Conservation (phyloP, 106 monocot genomes). For the Gastrodia elata region DNA sequence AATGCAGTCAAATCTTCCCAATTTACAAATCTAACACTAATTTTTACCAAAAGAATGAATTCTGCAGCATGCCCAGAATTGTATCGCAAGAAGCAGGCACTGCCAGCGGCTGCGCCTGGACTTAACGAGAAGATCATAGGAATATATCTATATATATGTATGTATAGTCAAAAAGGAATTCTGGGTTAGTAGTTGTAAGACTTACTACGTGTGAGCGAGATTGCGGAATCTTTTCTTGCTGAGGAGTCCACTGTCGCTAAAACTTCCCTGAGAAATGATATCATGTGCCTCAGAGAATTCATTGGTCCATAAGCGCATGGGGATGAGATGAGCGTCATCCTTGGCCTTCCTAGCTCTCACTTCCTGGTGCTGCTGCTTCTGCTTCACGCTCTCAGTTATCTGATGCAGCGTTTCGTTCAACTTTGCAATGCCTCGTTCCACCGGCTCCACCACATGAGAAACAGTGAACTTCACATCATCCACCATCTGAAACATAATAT, state of each 20-base stretch:
- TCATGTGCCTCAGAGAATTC: slow-evolving; percentile 62
- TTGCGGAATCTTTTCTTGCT: slow-evolving; percentile 25
- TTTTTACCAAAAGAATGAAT: too few relatives aligned
- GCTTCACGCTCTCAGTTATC: slow-evolving; percentile 83
- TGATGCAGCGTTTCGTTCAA: slow-evolving; percentile 76
- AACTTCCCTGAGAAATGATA: slow-evolving; percentile 49
- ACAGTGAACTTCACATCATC: slow-evolving; percentile 94
- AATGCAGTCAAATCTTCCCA: slow-evolving; percentile 11
- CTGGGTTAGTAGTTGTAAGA: slow-evolving; percentile 6
- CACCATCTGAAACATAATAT: slow-evolving; percentile 40
- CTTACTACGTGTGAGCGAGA: slow-evolving; percentile 1
- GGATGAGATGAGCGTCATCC: slow-evolving; percentile 81
- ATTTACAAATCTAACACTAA: too few relatives aligned
- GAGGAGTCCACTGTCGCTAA: slow-evolving; percentile 67
- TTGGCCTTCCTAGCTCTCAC: slow-evolving; percentile 54
- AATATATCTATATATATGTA: slow-evolving; percentile 20
- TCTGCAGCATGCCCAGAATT: neutral
- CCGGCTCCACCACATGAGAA: slow-evolving; percentile 91
- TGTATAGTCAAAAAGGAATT: slow-evolving; percentile 15
- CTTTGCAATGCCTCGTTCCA: slow-evolving; percentile 74
- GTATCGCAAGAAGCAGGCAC: too few relatives aligned
- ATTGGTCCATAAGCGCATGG: slow-evolving; percentile 39
- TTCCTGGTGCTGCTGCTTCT: slow-evolving; percentile 64
- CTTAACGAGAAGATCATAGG: too few relatives aligned
- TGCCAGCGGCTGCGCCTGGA: too few relatives aligned